These are phyloP conservation scores for Ogataea populi-albae DNA, from an alignment of 805 yeast species.

Conservation along the genomic window DNA sequence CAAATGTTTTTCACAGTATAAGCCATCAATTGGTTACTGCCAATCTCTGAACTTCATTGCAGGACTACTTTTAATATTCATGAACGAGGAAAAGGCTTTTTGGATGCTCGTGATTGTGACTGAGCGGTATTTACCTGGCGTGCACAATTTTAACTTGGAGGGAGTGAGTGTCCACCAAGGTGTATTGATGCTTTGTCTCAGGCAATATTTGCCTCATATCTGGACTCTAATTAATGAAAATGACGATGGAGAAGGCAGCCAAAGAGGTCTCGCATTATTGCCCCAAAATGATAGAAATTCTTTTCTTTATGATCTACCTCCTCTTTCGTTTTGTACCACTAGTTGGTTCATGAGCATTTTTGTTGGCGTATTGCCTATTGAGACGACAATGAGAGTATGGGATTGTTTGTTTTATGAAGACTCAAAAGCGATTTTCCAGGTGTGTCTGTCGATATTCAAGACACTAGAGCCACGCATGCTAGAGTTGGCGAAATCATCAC, in stretches of 20 bases:
- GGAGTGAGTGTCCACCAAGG: constrained; percentile 97
- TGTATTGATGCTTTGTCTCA: constrained; percentile 80
- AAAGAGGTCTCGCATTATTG: too few relatives aligned
- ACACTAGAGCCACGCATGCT: constrained; percentile 64
- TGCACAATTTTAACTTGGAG: constrained; percentile 84
- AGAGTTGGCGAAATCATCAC: constrained; percentile 11
- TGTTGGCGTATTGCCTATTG: constrained; percentile 86
- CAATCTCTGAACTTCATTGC: constrained; percentile 92
- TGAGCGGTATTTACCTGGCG: constrained; percentile 81
- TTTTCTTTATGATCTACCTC: constrained; percentile 78
- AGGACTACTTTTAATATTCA: constrained; percentile 76
- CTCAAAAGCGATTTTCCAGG: constrained; percentile 78
- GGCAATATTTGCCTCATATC: constrained; percentile 77
- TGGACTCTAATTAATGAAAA: constrained; percentile 54
- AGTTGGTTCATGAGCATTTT: constrained; percentile 99
- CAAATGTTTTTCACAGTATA: constrained; percentile 77
- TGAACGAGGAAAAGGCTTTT: constrained; percentile 87
- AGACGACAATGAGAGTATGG: constrained; percentile 87
- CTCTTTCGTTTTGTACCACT: constrained; percentile 88
- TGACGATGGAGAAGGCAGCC: constrained; percentile 8
- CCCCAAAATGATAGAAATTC: constrained; percentile 31
- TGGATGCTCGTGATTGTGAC: constrained; percentile 96
- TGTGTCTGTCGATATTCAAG: constrained; percentile 77
- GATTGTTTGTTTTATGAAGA: constrained; percentile 93
- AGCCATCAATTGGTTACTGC: constrained; percentile 92